Conservation (phyloP, 2,329 filamentous ascomycete species). For the Xylaria sp. region DNA sequence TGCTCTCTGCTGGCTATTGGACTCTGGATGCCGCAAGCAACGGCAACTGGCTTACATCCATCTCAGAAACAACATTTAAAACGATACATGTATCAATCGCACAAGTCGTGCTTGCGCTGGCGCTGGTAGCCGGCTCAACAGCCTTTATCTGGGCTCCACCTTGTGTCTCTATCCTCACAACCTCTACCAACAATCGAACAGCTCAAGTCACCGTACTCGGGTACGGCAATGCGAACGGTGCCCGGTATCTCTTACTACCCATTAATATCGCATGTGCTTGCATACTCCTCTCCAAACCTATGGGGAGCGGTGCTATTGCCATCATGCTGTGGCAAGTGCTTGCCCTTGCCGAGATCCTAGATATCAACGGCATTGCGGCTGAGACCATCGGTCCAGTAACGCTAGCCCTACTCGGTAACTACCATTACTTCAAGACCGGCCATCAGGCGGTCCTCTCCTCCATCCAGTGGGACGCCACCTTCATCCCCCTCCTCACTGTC, state of each 20-base stretch:
- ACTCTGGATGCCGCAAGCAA: slow-evolving; percentile 89
- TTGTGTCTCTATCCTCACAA: slow-evolving; percentile 76
- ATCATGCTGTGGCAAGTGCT: slow-evolving; percentile 90
- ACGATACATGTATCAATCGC: slow-evolving; percentile 79
- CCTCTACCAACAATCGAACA: slow-evolving; percentile 55
- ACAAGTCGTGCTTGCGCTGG: slow-evolving; percentile 80
- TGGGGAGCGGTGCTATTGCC: slow-evolving; percentile 86
- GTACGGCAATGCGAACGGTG: slow-evolving; percentile 92
- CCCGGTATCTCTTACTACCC: slow-evolving; percentile 86
- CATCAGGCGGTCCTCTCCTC: slow-evolving; percentile 88
- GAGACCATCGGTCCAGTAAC: slow-evolving; percentile 84
- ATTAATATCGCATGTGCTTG: slow-evolving; percentile 81
- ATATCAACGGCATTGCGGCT: slow-evolving; percentile 68
- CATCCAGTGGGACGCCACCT: slow-evolving; percentile 96
- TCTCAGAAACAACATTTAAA: slow-evolving; percentile 73
- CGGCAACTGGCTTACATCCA: slow-evolving; percentile 75
- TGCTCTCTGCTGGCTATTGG: slow-evolving; percentile 86
- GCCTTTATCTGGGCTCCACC: slow-evolving; percentile 89
- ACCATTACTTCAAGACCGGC: slow-evolving; percentile 97
- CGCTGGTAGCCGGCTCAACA: slow-evolving; percentile 83
- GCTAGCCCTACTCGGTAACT: slow-evolving; percentile 88
- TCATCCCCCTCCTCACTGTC: slow-evolving; percentile 85
- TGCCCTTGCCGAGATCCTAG: slow-evolving; percentile 73
- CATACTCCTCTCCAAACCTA: slow-evolving; percentile 88
- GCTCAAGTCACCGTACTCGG: slow-evolving; percentile 82